Evolutionary conservation across 2,329 filamentous ascomycete genomes (phyloP).

Genomic region (Taxawa tesnikishii): DNA sequence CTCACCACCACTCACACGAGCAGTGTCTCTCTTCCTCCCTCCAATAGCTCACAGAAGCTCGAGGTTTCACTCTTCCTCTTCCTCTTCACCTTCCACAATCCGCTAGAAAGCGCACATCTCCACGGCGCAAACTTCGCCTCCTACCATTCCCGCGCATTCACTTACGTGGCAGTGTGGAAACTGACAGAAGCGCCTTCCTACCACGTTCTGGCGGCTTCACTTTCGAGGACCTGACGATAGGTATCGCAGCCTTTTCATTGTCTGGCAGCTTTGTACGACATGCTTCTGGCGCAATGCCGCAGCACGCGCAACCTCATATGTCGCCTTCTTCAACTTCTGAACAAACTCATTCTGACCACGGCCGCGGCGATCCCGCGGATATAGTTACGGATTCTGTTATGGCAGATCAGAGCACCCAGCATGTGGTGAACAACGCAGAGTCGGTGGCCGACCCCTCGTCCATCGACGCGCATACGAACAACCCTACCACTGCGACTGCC

Average conservation of each 20-base stretch:
- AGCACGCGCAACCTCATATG: constrained; percentile 6
- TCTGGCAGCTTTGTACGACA: constrained; percentile 3
- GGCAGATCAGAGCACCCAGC: constrained; percentile 57
- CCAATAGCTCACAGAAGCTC: too few species aligned
- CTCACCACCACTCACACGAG: too few species aligned
- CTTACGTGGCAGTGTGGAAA: neutral
- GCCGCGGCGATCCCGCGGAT: neutral
- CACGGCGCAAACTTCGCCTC: too few species aligned
- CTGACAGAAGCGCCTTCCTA: neutral
- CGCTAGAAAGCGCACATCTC: too few species aligned
- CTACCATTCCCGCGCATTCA: too few species aligned
- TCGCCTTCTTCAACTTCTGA: constrained; percentile 7
- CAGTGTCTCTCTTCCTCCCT: too few species aligned
- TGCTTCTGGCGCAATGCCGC: constrained; percentile 4
- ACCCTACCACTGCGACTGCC: constrained; percentile 43
- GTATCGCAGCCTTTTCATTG: constrained; percentile 16
- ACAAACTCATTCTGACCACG: constrained; percentile 3
- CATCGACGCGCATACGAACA: constrained; percentile 51
- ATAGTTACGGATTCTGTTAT: constrained; percentile 51
- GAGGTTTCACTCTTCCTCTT: too few species aligned
- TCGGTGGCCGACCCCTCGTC: constrained; percentile 50
- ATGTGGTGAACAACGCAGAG: constrained; percentile 61
- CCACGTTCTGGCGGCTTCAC: constrained; percentile 14
- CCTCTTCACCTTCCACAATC: too few species aligned
- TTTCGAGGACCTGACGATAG: constrained; percentile 32